Percentiles rank a stretch among this genome's conserved stretches.
phyloP scores from a whole-genome alignment of 441 rosid genomes.

The Breynia disticha region DNA sequence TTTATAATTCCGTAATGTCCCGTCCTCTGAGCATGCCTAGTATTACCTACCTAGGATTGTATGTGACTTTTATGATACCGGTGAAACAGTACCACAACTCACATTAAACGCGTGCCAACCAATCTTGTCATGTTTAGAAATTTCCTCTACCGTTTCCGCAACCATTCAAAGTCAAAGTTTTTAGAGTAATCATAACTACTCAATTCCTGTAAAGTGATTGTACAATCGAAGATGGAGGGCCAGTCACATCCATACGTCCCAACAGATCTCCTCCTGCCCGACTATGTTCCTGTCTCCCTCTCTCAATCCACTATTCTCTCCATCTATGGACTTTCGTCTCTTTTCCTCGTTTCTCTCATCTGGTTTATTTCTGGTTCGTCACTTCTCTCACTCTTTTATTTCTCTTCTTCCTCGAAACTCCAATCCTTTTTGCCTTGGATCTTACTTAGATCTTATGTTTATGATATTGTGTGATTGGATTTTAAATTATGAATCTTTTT shows the following conservation, averaged over 20 bases:
- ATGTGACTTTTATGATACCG: too few relatives aligned
- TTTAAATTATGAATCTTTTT: too few relatives aligned
- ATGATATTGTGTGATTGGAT: neutral
- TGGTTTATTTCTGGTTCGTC: constrained; percentile 63
- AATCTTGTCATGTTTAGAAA: too few relatives aligned
- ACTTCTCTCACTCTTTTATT: neutral
- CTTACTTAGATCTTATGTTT: neutral
- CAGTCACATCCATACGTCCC: constrained; percentile 70
- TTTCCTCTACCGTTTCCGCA: too few relatives aligned
- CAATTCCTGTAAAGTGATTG: too few relatives aligned
- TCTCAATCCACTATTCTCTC: constrained; percentile 47
- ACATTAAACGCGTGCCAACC: too few relatives aligned
- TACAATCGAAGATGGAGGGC: constrained; percentile 21
- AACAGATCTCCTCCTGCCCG: constrained; percentile 60
- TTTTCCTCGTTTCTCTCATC: constrained; percentile 42
- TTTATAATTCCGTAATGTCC: too few relatives aligned
- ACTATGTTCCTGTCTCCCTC: constrained; percentile 53
- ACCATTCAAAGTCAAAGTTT: too few relatives aligned
- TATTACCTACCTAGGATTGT: too few relatives aligned
- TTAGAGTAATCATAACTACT: too few relatives aligned
- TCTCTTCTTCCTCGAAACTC: neutral
- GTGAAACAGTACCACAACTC: too few relatives aligned
- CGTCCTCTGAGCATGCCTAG: too few relatives aligned
- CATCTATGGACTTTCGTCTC: constrained; percentile 38
- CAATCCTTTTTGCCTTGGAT: neutral